These are phyloP conservation scores for Bryoerythrophyllum caledonicum DNA, from an alignment of 225 moss, liverwort and hornwort species.

Conservation along the genomic window DNA sequence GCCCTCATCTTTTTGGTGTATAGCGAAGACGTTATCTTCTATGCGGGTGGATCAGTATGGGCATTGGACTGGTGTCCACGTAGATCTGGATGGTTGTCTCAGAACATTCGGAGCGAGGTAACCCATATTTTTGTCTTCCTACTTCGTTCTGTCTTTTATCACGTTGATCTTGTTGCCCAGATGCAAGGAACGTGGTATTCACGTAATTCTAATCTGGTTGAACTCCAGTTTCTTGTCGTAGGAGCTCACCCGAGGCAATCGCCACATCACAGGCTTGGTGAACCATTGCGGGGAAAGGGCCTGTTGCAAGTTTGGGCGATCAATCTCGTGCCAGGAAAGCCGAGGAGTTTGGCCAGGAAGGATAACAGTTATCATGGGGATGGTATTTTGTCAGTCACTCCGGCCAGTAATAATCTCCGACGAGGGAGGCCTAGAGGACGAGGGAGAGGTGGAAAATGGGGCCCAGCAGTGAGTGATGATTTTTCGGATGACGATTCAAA, in stretches of 20 bases:
- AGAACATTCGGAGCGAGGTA: slow-evolving; percentile 45
- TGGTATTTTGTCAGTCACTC: slow-evolving; percentile 15
- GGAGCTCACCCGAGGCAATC: slow-evolving; percentile 71
- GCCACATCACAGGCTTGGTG: slow-evolving; percentile 77
- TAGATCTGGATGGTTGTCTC: slow-evolving; percentile 68
- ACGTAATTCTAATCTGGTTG: slow-evolving; percentile 8
- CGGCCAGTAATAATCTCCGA: neutral
- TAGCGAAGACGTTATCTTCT: slow-evolving; percentile 76
- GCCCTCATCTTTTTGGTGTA: slow-evolving; percentile 25
- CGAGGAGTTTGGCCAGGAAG: slow-evolving; percentile 15
- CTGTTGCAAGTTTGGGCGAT: slow-evolving; percentile 89
- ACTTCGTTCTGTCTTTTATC: slow-evolving; percentile 1
- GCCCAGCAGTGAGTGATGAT: slow-evolving; percentile 20
- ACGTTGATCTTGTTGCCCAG: slow-evolving; percentile 1
- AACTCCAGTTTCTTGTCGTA: slow-evolving; percentile 81
- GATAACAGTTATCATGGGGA: slow-evolving; percentile 3
- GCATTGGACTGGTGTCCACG: slow-evolving; percentile 95
- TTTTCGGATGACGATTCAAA: slow-evolving; percentile 39
- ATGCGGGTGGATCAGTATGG: slow-evolving; percentile 89
- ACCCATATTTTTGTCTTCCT: slow-evolving; percentile 11
- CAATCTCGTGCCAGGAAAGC: slow-evolving; percentile 43
- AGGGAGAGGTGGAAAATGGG: slow-evolving; percentile 56
- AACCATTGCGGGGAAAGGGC: slow-evolving; percentile 67
- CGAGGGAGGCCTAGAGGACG: slow-evolving; percentile 37
- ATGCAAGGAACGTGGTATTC: neutral